Conservation (phyloP, 2,329 filamentous ascomycete species). For the Epichloe aotearoae region DNA sequence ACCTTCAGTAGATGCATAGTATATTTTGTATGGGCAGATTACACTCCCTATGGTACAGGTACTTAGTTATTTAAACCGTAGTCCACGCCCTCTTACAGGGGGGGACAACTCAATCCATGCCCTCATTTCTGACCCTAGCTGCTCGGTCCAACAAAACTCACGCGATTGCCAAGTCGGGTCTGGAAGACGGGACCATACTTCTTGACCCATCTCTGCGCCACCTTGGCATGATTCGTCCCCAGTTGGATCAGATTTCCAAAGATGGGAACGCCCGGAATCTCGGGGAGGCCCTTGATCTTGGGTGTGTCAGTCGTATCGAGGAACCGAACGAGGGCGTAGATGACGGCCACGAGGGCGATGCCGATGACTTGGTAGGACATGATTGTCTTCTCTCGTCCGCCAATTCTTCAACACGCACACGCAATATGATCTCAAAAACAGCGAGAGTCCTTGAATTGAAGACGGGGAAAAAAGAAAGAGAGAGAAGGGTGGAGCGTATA, state of each 20-base stretch:
- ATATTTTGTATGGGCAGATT: too few relatives aligned
- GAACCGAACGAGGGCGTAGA: slow-evolving; percentile 15
- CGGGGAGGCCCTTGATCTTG: slow-evolving; percentile 45
- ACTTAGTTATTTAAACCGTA: too few relatives aligned
- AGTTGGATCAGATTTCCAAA: slow-evolving; percentile 52
- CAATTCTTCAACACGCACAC: not conserved
- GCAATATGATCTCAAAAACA: not conserved
- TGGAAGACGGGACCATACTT: slow-evolving; percentile 54
- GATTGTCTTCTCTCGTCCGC: not conserved
- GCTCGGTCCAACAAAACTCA: too few relatives aligned
- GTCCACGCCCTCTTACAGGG: too few relatives aligned
- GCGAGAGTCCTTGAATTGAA: not conserved
- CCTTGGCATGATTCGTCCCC: slow-evolving; percentile 41
- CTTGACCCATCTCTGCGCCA: slow-evolving; percentile 42
- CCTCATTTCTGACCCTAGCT: too few relatives aligned
- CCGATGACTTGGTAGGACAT: slow-evolving; percentile 11
- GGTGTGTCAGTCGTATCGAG: slow-evolving; percentile 40
- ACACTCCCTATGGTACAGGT: too few relatives aligned
- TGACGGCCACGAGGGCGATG: slow-evolving; percentile 6
- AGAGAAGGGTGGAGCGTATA: too few relatives aligned
- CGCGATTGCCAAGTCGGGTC: slow-evolving; percentile 54
- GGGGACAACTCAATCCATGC: too few relatives aligned
- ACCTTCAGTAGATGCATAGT: too few relatives aligned
- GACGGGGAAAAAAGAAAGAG: too few relatives aligned
- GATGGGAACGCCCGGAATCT: slow-evolving; percentile 47